phyloP scores from a whole-genome alignment of 257 asterid genomes.

The Datura wrightii region DNA sequence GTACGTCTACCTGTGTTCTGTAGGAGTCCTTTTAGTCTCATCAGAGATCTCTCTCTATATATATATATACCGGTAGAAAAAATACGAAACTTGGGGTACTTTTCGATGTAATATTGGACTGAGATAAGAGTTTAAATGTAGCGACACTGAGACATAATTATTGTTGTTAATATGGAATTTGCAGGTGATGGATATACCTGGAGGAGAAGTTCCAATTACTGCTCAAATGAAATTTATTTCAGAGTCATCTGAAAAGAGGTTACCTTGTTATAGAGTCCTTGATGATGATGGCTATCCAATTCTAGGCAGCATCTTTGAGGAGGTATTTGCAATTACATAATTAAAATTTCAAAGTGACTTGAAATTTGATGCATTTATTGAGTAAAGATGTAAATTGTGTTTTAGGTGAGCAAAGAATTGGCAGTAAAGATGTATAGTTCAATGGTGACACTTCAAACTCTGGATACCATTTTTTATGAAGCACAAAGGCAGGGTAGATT shows the following conservation, averaged over 20 bases:
- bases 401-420: constrained; percentile 67
- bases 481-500: constrained; percentile 91
- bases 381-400: background rate
- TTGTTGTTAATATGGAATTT: background rate
- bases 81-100: background rate
- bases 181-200: constrained; percentile 83
- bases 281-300: constrained; percentile 72
- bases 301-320: constrained; percentile 53
- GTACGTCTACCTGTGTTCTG: background rate
- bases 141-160: background rate
- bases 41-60: too few relatives aligned
- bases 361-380: constrained; percentile 9
- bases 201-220: constrained; percentile 75
- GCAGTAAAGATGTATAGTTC: constrained; percentile 71
- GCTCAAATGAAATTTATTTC: constrained; percentile 68
- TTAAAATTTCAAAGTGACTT: background rate
- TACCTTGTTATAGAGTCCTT: constrained; percentile 89
- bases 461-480: constrained; percentile 82
- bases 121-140: background rate
- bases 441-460: constrained; percentile 79
- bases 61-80: background rate
- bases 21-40: background rate
- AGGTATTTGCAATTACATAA: constrained; percentile 46
- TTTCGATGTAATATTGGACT: background rate
- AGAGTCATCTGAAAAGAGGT: constrained; percentile 62